Evolutionary conservation across 176 grass and related monocot species (phyloP).

Genomic region (Carex kokanica): DNA sequence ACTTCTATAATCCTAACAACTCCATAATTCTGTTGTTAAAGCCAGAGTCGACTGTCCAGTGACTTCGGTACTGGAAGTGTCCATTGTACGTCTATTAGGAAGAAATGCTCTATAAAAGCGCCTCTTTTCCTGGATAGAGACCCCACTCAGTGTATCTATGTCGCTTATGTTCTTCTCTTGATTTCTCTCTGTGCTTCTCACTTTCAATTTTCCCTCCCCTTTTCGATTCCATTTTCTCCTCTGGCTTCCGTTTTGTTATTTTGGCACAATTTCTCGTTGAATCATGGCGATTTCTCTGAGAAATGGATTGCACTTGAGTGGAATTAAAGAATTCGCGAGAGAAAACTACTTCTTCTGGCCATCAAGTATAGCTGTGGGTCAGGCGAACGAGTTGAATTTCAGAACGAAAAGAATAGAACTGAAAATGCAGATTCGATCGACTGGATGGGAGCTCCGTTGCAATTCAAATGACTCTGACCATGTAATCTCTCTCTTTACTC

Average conservation of each 20-base stretch:
- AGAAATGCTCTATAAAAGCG: not conserved
- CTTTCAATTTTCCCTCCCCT: not conserved
- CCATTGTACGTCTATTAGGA: no score
- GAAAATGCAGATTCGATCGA: not conserved
- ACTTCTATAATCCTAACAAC: no score
- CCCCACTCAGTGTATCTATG: not conserved
- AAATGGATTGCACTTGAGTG: not conserved
- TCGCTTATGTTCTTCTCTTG: not conserved
- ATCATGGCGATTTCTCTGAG: not conserved
- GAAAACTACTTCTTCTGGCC: not conserved
- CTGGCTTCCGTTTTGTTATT: not conserved
- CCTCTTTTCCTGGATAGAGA: conserved; percentile 16
- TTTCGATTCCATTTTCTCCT: not conserved
- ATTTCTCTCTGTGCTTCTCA: not conserved
- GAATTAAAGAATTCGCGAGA: not conserved
- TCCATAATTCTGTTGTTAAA: no score
- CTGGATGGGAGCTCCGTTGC: conserved; percentile 4
- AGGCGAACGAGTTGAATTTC: conserved; percentile 44
- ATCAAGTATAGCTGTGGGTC: conserved; percentile 27
- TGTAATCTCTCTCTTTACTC: conserved; percentile 19
- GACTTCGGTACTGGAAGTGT: no score
- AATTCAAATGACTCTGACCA: conserved; percentile 7
- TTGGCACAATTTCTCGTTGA: not conserved
- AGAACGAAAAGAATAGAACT: conserved; percentile 22
- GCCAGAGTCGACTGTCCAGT: no score